Percentiles rank a stretch among this genome's conserved stretches.
phyloP scores from a whole-genome alignment of 2,329 filamentous ascomycete species.

The Dothidotthia symphoricarpi region DNA sequence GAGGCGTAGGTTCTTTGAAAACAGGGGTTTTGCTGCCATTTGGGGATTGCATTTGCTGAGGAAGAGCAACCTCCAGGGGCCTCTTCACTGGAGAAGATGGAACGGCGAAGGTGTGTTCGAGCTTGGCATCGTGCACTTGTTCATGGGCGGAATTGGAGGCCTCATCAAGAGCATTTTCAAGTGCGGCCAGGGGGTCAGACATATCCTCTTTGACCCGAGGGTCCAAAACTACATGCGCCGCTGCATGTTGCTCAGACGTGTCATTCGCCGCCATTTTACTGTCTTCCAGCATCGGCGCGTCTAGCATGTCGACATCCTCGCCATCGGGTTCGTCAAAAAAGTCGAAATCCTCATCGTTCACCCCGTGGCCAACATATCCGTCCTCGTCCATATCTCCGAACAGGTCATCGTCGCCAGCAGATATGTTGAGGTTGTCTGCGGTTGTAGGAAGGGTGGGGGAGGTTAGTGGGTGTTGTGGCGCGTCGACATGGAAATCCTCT shows the following conservation, averaged over 20 bases:
- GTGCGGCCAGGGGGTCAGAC: constrained; percentile 28
- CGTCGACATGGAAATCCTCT: constrained; percentile 18
- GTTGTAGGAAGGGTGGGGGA: constrained; percentile 24
- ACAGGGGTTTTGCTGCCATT: not conserved
- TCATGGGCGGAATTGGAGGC: constrained; percentile 5
- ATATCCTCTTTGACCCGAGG: constrained; percentile 22
- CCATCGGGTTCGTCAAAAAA: constrained; percentile 70
- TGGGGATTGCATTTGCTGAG: not conserved
- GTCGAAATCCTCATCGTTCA: constrained; percentile 82
- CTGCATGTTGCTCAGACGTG: not conserved
- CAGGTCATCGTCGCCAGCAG: constrained; percentile 53
- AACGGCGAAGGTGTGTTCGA: constrained; percentile 1
- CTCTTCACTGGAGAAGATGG: not conserved
- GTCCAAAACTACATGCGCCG: constrained; percentile 1
- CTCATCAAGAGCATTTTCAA: constrained; percentile 29
- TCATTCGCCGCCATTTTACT: constrained; percentile 10
- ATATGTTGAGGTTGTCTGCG: constrained; percentile 23
- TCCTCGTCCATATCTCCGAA: constrained; percentile 67
- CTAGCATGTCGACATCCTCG: constrained; percentile 38
- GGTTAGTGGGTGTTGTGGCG: constrained; percentile 19
- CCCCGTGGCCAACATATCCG: constrained; percentile 67
- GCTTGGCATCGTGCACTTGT: constrained; percentile 3
- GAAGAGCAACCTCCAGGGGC: not conserved
- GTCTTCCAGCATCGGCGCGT: constrained; percentile 22
- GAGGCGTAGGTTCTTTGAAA: constrained; percentile 32